phyloP scores from a whole-genome alignment of 495 filamentous ascomycete genomes.

The Xylaria venustula region DNA sequence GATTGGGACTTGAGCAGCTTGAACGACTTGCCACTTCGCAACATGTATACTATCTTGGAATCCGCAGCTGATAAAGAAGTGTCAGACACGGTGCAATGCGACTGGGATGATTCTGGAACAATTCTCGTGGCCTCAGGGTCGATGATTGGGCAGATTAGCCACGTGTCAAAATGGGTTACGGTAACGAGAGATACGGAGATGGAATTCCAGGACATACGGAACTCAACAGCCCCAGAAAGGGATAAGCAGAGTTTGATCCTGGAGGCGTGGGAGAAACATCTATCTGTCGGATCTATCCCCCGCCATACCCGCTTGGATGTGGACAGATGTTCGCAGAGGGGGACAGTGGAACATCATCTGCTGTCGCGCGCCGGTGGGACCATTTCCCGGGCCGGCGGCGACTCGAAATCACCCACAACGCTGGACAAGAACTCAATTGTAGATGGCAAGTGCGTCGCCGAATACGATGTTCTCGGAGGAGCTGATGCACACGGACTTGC shows the following conservation, averaged over 20 bases:
- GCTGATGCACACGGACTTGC: no score
- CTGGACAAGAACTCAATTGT: no score
- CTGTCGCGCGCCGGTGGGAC: background rate
- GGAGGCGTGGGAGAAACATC: no score
- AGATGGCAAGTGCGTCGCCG: no score
- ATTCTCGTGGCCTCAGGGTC: background rate
- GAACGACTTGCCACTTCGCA: background rate
- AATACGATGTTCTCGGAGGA: no score
- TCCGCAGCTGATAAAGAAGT: background rate
- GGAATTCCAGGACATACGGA: background rate
- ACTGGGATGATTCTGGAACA: background rate
- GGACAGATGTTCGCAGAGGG: background rate
- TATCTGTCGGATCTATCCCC: no score
- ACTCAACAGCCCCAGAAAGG: background rate
- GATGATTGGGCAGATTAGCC: background rate
- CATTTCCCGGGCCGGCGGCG: background rate
- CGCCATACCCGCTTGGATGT: background rate
- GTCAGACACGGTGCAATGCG: background rate
- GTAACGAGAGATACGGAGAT: background rate
- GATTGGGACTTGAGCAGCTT: background rate
- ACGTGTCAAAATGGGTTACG: background rate
- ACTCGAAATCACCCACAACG: no score
- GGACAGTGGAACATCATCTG: background rate
- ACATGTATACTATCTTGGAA: background rate
- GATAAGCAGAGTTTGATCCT: no score